Base-by-base conservation (phyloP, 78 protist species). In the Dictyostelium purpureum region DNA sequence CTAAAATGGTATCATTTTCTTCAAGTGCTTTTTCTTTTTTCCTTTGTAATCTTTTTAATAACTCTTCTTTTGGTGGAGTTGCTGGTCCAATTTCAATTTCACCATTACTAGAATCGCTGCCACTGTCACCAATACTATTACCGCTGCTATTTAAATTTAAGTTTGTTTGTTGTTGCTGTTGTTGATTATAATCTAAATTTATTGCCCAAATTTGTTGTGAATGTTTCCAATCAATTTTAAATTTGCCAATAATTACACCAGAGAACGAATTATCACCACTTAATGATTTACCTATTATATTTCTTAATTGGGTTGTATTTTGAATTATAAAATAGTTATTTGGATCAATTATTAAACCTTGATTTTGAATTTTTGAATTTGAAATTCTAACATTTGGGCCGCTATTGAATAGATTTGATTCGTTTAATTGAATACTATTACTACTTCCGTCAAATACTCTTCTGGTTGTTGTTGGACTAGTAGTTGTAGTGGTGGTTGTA, bases 151-250 rank as follows among this genome's bases (percentile, higher is more conserved):
- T 4, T n/a, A n/a, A n/a, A n/a, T n/a, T n/a, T n/a, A n/a, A n/a
- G n/a, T 37, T 14, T 47, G 52, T 3, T 14, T 14, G 7, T 47
- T 47, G 52, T 47, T 47, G 52, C 12, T 18, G 33, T 11, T 49
- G 24, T 49, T 49, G 54, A 11, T 49, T 7, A 14, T 49, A 12
- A 2, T 85, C 92, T 11, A 26, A 19, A 43, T 42, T 73, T 7
- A 85, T 26, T 0, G 10, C 19, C 92, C 92, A 85, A 31, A 54
- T n/a, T 21, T 40, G 35, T 10, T 54, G 38, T 4, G 33, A 18
- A 26, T 81, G 83, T 47, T 61, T 85, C 92, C 92, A 85, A 51
- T 85, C 92, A 37, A 85, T 18, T 57, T 73, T 85, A 59, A 85
- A 85, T 59, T n/a, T 59, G 24, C 92, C 92, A 28, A 63, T 75